Evolutionary conservation across 257 asterid species (phyloP).

Genomic region (Solanum sitiens): DNA sequence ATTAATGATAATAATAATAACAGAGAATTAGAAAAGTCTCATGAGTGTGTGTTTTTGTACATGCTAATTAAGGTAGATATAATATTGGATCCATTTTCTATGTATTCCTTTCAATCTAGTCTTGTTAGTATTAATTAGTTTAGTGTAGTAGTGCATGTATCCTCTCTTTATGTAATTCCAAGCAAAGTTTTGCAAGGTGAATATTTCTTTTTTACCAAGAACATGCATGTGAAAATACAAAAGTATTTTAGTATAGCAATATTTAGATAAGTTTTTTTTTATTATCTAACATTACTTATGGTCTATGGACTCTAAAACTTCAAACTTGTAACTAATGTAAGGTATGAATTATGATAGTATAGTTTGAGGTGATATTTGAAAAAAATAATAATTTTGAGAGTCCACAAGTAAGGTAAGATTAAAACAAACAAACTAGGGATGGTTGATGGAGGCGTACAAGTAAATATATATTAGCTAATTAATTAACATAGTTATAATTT

Average conservation of each 20-base stretch:
- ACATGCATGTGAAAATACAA: neutral
- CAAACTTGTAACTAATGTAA: neutral
- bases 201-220: neutral
- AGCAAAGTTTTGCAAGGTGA: neutral
- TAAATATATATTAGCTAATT: no score
- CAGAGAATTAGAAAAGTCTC: neutral
- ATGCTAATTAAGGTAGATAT: constrained; percentile 1
- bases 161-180: neutral
- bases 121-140: neutral
- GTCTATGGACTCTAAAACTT: neutral
- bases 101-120: neutral
- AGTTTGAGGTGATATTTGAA: no score
- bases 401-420: neutral
- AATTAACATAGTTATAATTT: no score
- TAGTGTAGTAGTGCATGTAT: neutral
- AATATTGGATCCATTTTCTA: neutral
- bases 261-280: neutral
- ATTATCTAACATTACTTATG: neutral
- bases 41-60: neutral
- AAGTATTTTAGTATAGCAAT: neutral
- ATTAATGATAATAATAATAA: no score
- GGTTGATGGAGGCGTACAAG: no score
- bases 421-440: no score
- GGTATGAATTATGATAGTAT: neutral
- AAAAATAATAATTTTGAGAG: neutral